phyloP scores from a whole-genome alignment of 257 asterid genomes.

The Fraxinus anomala region DNA sequence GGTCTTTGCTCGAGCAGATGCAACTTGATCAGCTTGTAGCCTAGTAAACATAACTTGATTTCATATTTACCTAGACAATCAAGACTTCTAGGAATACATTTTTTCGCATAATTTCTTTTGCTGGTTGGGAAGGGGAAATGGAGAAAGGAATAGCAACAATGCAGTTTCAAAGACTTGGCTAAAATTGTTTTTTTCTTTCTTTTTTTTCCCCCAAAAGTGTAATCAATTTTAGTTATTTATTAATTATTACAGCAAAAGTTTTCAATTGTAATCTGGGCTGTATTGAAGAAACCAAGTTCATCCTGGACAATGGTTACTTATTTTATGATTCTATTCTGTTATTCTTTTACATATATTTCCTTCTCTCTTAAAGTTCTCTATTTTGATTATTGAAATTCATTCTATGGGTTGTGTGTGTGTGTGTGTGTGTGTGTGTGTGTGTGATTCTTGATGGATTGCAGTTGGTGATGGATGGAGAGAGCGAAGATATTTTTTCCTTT shows the following conservation, averaged over 20 bases:
- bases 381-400: slow-evolving; percentile 12
- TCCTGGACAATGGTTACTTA: slow-evolving; percentile 34
- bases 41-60: slow-evolving; percentile 43
- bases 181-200: slow-evolving; percentile 14
- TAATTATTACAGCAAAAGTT: slow-evolving; percentile 46
- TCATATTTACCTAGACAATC: slow-evolving; percentile 47
- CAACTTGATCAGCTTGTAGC: slow-evolving; percentile 85
- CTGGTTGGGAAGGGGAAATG: slow-evolving; percentile 28
- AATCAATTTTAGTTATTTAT: slow-evolving; percentile 41
- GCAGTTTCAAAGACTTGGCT: slow-evolving; percentile 31
- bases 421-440: not conserved
- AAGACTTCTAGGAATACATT: slow-evolving; percentile 45
- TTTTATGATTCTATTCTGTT: slow-evolving; percentile 25
- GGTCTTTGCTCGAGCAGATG: slow-evolving; percentile 96
- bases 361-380: slow-evolving; percentile 23
- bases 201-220: slow-evolving; percentile 26
- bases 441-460: not conserved
- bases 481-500: too few species aligned
- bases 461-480: too few species aligned
- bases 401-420: not conserved
- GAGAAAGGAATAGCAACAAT: slow-evolving; percentile 21
- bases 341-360: slow-evolving; percentile 10
- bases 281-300: slow-evolving; percentile 36
- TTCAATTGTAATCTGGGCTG: slow-evolving; percentile 52
- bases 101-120: slow-evolving; percentile 46